Percentiles rank a stretch among this genome's conserved stretches.
These are phyloP conservation scores for Amanita inopinata DNA, from an alignment of 768 basidiomycete genomes.

Conservation along the genomic window DNA sequence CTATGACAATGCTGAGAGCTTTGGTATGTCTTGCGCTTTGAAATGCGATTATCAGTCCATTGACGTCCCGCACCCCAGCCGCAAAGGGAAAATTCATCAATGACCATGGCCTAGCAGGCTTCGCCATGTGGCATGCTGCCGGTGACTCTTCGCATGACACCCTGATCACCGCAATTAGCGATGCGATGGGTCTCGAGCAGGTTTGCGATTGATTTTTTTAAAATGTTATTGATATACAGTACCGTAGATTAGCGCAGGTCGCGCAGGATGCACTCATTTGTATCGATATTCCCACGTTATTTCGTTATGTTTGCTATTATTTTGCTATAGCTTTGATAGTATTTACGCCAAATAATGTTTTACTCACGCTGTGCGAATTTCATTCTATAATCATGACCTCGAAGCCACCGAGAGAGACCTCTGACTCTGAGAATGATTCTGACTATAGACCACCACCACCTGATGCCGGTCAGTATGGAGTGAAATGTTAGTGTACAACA, in stretches of 20 bases:
- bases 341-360: too few species aligned
- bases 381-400: not conserved
- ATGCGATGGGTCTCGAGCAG: constrained; percentile 24
- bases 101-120: constrained; percentile 42
- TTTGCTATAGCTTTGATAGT: too few species aligned
- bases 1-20: constrained; percentile 55
- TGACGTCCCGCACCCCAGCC: constrained; percentile 16
- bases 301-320: not conserved
- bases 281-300: too few species aligned
- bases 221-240: too few species aligned
- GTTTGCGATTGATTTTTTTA: constrained; percentile 11
- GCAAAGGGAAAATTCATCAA: constrained; percentile 57
- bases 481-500: not conserved
- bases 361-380: not conserved
- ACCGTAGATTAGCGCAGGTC: too few species aligned
- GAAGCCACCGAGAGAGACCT: constrained; percentile 15
- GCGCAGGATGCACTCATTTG: too few species aligned
- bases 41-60: not conserved
- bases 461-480: constrained; percentile 24
- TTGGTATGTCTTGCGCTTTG: constrained; percentile 22
- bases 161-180: constrained; percentile 44
- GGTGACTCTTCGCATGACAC: constrained; percentile 47
- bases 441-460: constrained; percentile 53
- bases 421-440: constrained; percentile 61
- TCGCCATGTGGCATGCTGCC: constrained; percentile 57